Percentiles rank a stretch among this genome's conserved stretches.
These are phyloP conservation scores for Eucalyptus caleyi DNA, from an alignment of 345 rosid species.

Conservation along the genomic window DNA sequence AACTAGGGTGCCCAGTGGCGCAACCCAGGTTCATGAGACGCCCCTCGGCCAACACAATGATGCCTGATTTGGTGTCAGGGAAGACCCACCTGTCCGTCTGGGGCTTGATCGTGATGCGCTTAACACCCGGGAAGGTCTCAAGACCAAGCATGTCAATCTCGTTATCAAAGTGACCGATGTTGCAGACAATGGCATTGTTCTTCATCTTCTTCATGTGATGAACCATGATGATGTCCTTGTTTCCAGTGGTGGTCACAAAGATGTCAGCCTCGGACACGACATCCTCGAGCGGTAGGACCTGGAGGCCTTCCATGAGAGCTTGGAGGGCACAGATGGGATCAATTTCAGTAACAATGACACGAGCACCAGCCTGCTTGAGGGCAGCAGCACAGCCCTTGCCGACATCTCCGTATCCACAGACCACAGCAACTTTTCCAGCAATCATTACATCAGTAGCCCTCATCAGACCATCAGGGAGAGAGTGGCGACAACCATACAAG, in stretches of 20 bases:
- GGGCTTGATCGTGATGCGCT: constrained; percentile 91
- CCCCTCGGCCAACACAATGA: constrained; percentile 84
- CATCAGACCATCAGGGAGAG: constrained; percentile 93
- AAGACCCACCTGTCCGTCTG: constrained; percentile 95
- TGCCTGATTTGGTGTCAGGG: constrained; percentile 64
- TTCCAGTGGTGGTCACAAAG: constrained; percentile 88
- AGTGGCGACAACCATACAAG: constrained; percentile 92
- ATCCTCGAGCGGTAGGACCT: constrained; percentile 69
- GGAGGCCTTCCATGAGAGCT: constrained; percentile 87
- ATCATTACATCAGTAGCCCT: constrained; percentile 98
- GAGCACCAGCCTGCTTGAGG: constrained; percentile 78
- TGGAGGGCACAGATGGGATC: constrained; percentile 92
- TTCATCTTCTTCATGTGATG: constrained; percentile 92
- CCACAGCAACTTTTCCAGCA: constrained; percentile 84
- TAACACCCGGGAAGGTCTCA: constrained; percentile 65
- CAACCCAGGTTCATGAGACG: constrained; percentile 95
- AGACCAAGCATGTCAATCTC: constrained; percentile 79
- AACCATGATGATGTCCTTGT: constrained; percentile 90
- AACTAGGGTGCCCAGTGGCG: constrained; percentile 94
- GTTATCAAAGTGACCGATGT: constrained; percentile 94
- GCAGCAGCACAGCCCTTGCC: constrained; percentile 97
- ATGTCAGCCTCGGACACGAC: constrained; percentile 63
- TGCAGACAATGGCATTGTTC: constrained; percentile 95
- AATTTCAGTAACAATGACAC: constrained; percentile 79
- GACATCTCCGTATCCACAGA: constrained; percentile 85